These are phyloP conservation scores for Baudoinia panamericana DNA, from an alignment of 495 filamentous ascomycete genomes.

Conservation along the genomic window DNA sequence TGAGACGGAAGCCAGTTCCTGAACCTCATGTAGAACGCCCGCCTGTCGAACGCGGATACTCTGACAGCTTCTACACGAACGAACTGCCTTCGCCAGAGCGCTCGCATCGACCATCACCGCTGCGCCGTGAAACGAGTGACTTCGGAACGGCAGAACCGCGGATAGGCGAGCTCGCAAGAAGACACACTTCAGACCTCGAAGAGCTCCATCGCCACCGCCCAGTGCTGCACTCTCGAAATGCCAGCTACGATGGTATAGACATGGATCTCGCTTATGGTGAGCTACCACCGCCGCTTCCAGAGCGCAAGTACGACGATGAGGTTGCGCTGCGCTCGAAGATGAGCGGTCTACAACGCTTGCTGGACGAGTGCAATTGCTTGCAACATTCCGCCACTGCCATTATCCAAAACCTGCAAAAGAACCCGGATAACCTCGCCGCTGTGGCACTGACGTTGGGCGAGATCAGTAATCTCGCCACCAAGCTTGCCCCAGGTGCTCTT, in stretches of 20 bases:
- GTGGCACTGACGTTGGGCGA: constrained; percentile 88
- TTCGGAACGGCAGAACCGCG: constrained; percentile 9
- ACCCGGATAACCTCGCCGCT: constrained; percentile 86
- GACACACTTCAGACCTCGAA: constrained; percentile 25
- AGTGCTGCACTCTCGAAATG: constrained; percentile 22
- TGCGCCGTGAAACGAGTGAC: constrained; percentile 9
- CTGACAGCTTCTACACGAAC: constrained; percentile 30
- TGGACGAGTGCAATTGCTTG: constrained; percentile 77
- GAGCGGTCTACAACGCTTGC: constrained; percentile 51
- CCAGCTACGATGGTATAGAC: constrained; percentile 53
- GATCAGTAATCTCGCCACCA: constrained; percentile 64
- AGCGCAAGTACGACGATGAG: constrained; percentile 34
- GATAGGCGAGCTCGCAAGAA: constrained; percentile 22
- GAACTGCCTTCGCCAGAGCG: constrained; percentile 15
- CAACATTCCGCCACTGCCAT: constrained; percentile 72
- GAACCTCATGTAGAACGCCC: constrained; percentile 14
- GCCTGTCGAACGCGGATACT: constrained; percentile 6
- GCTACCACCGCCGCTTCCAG: constrained; percentile 41
- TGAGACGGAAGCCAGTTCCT: constrained; percentile 3
- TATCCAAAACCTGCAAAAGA: constrained; percentile 75
- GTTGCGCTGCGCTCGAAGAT: constrained; percentile 52
- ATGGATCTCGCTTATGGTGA: constrained; percentile 81
- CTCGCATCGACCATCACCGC: constrained; percentile 20
- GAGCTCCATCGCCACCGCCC: neutral
- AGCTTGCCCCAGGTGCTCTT: constrained; percentile 74